Percentiles rank a stretch among this genome's conserved stretches.
These are phyloP conservation scores for Neurospora sp. DNA, from an alignment of 495 filamentous ascomycete genomes.

Conservation along the genomic window DNA sequence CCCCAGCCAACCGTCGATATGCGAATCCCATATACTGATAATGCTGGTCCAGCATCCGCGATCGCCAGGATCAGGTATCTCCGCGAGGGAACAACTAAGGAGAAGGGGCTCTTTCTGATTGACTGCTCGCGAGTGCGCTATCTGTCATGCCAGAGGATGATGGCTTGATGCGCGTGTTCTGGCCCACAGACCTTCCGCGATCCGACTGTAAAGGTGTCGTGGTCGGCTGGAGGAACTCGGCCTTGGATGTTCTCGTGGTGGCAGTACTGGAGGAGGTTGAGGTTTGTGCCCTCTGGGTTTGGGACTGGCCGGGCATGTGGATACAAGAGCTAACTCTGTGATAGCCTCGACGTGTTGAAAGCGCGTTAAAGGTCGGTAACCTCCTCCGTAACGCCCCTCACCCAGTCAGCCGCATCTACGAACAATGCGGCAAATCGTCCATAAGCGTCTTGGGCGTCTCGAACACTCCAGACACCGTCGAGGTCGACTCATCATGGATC, in stretches of 20 bases:
- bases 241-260: constrained; percentile 79
- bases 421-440: constrained; percentile 68
- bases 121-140: constrained; percentile 16
- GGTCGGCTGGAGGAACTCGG: constrained; percentile 92
- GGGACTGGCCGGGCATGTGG: background rate
- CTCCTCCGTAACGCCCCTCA: constrained; percentile 77
- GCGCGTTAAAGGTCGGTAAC: constrained; percentile 73
- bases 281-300: constrained; percentile 37
- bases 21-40: constrained; percentile 10
- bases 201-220: constrained; percentile 68
- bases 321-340: constrained; percentile 3
- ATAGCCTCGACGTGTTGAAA: constrained; percentile 64
- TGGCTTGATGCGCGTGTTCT: constrained; percentile 95
- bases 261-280: constrained; percentile 85
- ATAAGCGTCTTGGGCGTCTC: constrained; percentile 79
- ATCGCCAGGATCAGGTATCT: constrained; percentile 70
- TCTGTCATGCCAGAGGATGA: constrained; percentile 80
- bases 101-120: constrained; percentile 86
- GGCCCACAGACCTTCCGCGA: constrained; percentile 78
- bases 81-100: constrained; percentile 88
- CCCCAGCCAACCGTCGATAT: background rate
- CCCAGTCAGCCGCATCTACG: constrained; percentile 68
- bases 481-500: constrained; percentile 61
- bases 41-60: constrained; percentile 62
- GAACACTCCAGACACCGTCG: constrained; percentile 44